These are phyloP conservation scores for Penicillium fuscoglaucum DNA, from an alignment of 2,329 filamentous ascomycete genomes.

Conservation along the genomic window DNA sequence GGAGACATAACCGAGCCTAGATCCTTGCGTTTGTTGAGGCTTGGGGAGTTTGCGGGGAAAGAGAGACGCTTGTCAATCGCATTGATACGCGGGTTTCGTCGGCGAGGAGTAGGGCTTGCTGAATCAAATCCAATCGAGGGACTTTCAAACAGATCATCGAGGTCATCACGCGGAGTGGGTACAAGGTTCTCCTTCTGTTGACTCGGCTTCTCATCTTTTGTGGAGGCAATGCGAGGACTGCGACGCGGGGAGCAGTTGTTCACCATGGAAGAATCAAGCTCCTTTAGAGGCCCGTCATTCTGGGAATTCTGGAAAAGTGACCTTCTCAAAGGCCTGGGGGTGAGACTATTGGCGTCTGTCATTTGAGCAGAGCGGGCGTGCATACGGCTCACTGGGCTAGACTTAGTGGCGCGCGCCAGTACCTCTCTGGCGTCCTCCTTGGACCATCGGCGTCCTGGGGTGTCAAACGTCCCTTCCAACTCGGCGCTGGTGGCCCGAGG, in stretches of 20 bases:
- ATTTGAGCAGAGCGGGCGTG: conserved; percentile 42
- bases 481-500: conserved; percentile 52
- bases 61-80: conserved; percentile 38
- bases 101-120: conserved; percentile 54
- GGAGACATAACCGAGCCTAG: conserved; percentile 24
- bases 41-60: conserved; percentile 41
- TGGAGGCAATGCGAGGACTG: conserved; percentile 40
- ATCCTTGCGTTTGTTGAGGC: conserved; percentile 28
- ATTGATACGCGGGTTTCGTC: conserved; percentile 54
- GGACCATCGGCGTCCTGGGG: conserved; percentile 36
- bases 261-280: conserved; percentile 36
- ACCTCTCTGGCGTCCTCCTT: conserved; percentile 47
- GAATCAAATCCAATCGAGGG: conserved; percentile 52
- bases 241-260: conserved; percentile 51
- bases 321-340: conserved; percentile 55
- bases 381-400: conserved; percentile 58
- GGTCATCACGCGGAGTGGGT: conserved; percentile 50
- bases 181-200: conserved; percentile 59
- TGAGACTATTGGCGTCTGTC: conserved; percentile 53
- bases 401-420: conserved; percentile 58
- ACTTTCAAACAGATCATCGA: conserved; percentile 68
- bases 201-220: conserved; percentile 40
- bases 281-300: conserved; percentile 39
- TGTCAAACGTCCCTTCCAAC: conserved; percentile 42
- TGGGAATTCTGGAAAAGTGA: conserved; percentile 45